phyloP scores from a whole-genome alignment of 2,329 filamentous ascomycete genomes.

The Sclerotinia spermophila region DNA sequence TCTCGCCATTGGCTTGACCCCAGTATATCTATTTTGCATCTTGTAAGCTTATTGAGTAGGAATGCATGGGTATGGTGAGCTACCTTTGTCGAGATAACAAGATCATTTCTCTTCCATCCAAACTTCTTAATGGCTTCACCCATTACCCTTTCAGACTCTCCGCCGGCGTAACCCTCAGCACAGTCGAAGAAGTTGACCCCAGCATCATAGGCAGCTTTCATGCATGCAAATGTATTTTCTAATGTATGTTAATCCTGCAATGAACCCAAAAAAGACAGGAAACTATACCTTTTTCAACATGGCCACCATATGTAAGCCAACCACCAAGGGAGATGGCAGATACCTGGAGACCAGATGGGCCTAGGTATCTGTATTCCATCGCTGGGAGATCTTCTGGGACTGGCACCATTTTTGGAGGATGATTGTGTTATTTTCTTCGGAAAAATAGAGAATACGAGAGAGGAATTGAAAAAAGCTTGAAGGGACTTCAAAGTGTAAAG shows the following conservation, averaged over 20 bases:
- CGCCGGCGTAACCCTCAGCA: constrained; percentile 51
- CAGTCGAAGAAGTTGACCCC: constrained; percentile 58
- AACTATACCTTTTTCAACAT: constrained; percentile 59
- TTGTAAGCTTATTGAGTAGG: constrained; percentile 4
- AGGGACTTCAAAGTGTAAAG: not conserved
- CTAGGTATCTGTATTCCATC: constrained; percentile 71
- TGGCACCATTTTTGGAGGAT: constrained; percentile 33
- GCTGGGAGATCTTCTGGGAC: constrained; percentile 43
- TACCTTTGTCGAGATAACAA: constrained; percentile 55
- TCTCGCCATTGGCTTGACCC: constrained; percentile 57
- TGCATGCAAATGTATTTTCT: constrained; percentile 58
- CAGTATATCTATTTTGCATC: constrained; percentile 54
- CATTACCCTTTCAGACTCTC: constrained; percentile 53
- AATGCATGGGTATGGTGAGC: not conserved
- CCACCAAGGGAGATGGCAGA: constrained; percentile 69
- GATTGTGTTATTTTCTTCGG: not conserved
- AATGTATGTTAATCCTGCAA: constrained; percentile 9
- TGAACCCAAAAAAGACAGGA: not conserved
- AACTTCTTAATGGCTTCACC: constrained; percentile 54
- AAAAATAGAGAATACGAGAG: not conserved
- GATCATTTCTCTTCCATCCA: constrained; percentile 53
- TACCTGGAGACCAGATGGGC: constrained; percentile 68
- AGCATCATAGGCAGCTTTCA: constrained; percentile 56
- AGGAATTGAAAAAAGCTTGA: not conserved
- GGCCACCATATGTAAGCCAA: constrained; percentile 72